Percentiles rank a stretch among this genome's conserved stretches.
phyloP scores from a whole-genome alignment of 148 eudicot genomes.

The Cornus controversa region DNA sequence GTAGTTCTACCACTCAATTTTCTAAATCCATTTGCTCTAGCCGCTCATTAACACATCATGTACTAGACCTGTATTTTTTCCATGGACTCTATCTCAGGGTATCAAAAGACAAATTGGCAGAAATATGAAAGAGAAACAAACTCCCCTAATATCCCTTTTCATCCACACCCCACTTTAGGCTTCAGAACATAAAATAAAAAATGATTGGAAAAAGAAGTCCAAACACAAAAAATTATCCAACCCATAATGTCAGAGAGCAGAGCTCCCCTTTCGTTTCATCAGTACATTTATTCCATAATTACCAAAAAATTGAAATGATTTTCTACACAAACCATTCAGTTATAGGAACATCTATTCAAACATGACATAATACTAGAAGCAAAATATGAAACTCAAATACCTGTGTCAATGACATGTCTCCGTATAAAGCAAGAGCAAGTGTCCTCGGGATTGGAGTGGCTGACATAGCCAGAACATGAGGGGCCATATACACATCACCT shows the following conservation, averaged over 20 bases:
- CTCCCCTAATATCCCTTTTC: background rate
- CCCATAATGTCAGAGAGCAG: background rate
- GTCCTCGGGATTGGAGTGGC: conserved; percentile 99
- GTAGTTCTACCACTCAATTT: background rate
- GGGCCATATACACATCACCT: conserved; percentile 69
- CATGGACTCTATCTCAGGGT: background rate
- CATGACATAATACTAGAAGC: background rate
- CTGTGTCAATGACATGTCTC: conserved; percentile 94
- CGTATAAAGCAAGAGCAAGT: conserved; percentile 90
- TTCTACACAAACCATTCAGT: background rate
- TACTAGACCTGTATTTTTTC: background rate
- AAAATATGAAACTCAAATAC: conserved; percentile 32
- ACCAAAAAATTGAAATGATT: background rate
- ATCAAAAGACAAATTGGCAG: background rate
- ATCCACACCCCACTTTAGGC: conserved; percentile 10
- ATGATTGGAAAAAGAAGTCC: background rate
- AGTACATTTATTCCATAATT: background rate
- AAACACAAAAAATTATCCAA: background rate
- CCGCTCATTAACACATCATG: background rate
- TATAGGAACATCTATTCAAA: background rate
- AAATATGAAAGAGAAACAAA: background rate
- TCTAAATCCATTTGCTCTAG: background rate
- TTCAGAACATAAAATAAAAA: background rate
- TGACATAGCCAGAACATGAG: conserved; percentile 93
- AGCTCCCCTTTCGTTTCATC: background rate